These are phyloP conservation scores for Venturia effusa DNA, from an alignment of 2,329 filamentous ascomycete species.

Conservation along the genomic window DNA sequence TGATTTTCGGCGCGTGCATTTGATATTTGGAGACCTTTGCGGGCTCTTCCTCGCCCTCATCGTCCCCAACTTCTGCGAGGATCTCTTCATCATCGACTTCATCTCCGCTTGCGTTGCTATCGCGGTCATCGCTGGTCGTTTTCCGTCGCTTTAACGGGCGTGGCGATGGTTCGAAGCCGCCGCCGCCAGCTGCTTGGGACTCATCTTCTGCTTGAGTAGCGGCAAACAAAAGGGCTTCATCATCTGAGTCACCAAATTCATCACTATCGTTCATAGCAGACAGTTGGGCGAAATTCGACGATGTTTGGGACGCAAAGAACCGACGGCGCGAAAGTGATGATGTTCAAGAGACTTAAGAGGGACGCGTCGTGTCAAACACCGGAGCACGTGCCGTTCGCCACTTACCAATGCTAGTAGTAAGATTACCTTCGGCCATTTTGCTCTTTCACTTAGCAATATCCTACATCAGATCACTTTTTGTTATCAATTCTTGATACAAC, in stretches of 20 bases:
- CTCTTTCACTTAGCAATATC: too few relatives aligned
- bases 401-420: too few relatives aligned
- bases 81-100: conserved; percentile 11
- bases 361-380: background rate
- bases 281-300: background rate
- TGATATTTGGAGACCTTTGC: conserved; percentile 28
- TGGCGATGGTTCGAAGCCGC: conserved; percentile 24
- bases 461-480: too few relatives aligned
- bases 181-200: conserved; percentile 17
- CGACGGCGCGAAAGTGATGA: background rate
- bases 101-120: conserved; percentile 16
- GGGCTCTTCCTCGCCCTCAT: conserved; percentile 10
- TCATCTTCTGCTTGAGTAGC: conserved; percentile 39
- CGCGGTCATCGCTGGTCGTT: conserved; percentile 15
- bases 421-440: background rate
- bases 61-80: conserved; percentile 1
- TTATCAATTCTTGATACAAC: too few relatives aligned
- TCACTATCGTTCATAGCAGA: conserved; percentile 25
- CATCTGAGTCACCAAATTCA: conserved; percentile 54
- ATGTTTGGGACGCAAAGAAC: background rate
- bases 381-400: background rate
- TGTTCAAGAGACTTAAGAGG: background rate
- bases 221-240: conserved; percentile 54
- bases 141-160: conserved; percentile 27
- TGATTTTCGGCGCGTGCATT: conserved; percentile 32